Evolutionary conservation across 768 basidiomycete genomes (phyloP).

Genomic region (Rhizopogon salebrosus): DNA sequence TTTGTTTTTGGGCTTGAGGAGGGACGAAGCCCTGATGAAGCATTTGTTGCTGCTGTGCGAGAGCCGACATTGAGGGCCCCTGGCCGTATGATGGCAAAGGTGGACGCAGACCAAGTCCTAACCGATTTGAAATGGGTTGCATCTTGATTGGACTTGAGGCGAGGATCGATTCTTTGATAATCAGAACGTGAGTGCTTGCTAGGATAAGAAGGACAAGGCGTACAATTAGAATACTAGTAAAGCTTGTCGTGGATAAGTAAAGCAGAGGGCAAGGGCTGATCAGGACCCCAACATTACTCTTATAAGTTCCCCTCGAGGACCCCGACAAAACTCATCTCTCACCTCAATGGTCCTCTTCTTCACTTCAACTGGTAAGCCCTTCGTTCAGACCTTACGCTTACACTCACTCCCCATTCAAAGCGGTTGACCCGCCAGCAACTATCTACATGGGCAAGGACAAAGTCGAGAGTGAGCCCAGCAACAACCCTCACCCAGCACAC

Average conservation of each 20-base stretch:
- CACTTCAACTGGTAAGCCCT: conserved; percentile 41
- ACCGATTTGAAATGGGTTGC: conserved; percentile 68
- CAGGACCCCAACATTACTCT: no score
- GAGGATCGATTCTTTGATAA: not conserved
- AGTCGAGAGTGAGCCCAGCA: conserved; percentile 69
- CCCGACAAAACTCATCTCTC: no score
- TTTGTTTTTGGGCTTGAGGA: conserved; percentile 64
- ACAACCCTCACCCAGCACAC: not conserved
- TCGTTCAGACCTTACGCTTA: not conserved
- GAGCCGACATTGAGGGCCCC: conserved; percentile 87
- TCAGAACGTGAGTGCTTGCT: not conserved
- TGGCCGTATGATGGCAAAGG: conserved; percentile 86
- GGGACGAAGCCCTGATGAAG: conserved; percentile 53
- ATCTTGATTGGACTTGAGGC: conserved; percentile 31
- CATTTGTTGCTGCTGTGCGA: conserved; percentile 78
- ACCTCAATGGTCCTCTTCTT: conserved; percentile 54
- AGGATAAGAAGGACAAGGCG: not conserved
- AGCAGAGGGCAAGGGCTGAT: no score
- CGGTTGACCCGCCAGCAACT: conserved; percentile 53
- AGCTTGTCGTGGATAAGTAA: not conserved
- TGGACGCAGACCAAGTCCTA: conserved; percentile 86
- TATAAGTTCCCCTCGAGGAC: no score
- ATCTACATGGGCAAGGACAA: conserved; percentile 98
- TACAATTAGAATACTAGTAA: not conserved
- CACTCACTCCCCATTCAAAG: conserved; percentile 29